Conservation (phyloP, 1,284 basidiomycete genomes). For the Ceratobasidium sp. region DNA sequence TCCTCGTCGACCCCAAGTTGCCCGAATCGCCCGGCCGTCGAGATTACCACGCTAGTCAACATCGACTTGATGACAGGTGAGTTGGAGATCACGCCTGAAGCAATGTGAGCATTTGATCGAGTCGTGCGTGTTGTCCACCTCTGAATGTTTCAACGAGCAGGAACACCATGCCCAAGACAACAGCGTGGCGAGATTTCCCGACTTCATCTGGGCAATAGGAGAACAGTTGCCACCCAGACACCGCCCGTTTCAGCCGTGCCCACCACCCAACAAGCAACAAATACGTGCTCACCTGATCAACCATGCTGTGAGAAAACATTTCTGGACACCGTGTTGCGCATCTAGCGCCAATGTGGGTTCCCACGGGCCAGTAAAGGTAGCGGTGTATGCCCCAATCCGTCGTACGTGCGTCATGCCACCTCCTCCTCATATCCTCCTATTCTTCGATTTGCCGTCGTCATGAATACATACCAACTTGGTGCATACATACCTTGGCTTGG, state of each 20-base stretch:
- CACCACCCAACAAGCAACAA: slow-evolving; percentile 5
- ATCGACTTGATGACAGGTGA: slow-evolving; percentile 38
- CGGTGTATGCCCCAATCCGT: not conserved
- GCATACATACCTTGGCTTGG: not conserved
- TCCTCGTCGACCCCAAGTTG: slow-evolving; percentile 31
- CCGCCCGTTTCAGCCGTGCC: not conserved
- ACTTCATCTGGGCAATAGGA: not conserved
- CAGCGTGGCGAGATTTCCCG: slow-evolving; percentile 43
- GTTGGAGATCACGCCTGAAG: slow-evolving; percentile 22
- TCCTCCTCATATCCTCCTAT: not conserved
- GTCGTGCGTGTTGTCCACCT: not conserved
- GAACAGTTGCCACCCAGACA: not conserved
- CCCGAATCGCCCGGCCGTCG: slow-evolving; percentile 43
- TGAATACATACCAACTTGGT: not conserved
- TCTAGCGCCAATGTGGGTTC: slow-evolving; percentile 31
- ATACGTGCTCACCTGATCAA: slow-evolving; percentile 7
- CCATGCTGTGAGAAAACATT: slow-evolving; percentile 29
- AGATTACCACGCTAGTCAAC: slow-evolving; percentile 44
- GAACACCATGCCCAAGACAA: slow-evolving; percentile 45
- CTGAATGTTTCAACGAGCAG: slow-evolving; percentile 9
- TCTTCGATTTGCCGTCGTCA: slow-evolving; percentile 10
- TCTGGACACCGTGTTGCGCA: slow-evolving; percentile 16
- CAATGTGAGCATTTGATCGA: slow-evolving; percentile 24
- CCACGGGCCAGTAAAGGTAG: not conserved
- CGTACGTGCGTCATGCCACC: slow-evolving; percentile 3